Evolutionary conservation across 2,329 filamentous ascomycete genomes (phyloP).

Genomic region (Annulohypoxylon truncatum): DNA sequence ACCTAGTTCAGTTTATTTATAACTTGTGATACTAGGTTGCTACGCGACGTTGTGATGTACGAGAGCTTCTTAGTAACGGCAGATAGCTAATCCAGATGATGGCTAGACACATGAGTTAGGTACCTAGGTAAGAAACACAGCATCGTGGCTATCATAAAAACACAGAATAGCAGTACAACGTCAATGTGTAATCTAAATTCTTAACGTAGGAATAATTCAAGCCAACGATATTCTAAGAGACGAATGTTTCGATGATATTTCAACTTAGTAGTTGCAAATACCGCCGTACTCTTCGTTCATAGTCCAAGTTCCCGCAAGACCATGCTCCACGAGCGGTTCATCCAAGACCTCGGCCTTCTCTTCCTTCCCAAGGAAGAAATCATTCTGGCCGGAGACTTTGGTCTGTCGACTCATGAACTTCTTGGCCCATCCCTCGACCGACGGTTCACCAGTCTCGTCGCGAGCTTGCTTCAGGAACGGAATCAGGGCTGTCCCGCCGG

Average conservation of each 20-base stretch:
- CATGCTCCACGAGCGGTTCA: conserved; percentile 55
- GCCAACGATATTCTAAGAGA: neutral
- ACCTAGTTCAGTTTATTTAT: neutral
- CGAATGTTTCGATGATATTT: neutral
- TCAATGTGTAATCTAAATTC: neutral
- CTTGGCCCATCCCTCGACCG: conserved; percentile 74
- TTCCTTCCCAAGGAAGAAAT: conserved; percentile 69
- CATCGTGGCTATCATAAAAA: neutral
- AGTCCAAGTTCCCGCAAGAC: conserved; percentile 88
- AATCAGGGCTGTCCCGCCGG: conserved; percentile 92
- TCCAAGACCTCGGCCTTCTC: conserved; percentile 52
- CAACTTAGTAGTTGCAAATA: conserved; percentile 63
- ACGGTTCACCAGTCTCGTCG: conserved; percentile 94
- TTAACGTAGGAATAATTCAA: neutral
- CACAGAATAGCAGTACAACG: neutral
- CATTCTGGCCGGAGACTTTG: conserved; percentile 61
- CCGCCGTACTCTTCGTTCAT: conserved; percentile 82
- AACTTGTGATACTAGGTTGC: neutral
- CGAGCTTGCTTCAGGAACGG: conserved; percentile 96
- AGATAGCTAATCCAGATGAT: neutral
- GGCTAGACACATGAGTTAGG: too few species aligned
- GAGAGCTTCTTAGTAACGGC: neutral
- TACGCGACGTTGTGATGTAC: neutral
- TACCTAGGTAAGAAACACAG: too few species aligned
- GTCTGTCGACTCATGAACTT: conserved; percentile 67